Conservation (phyloP, 2,329 filamentous ascomycete genomes). For the Teratosphaeria zuluensis region DNA sequence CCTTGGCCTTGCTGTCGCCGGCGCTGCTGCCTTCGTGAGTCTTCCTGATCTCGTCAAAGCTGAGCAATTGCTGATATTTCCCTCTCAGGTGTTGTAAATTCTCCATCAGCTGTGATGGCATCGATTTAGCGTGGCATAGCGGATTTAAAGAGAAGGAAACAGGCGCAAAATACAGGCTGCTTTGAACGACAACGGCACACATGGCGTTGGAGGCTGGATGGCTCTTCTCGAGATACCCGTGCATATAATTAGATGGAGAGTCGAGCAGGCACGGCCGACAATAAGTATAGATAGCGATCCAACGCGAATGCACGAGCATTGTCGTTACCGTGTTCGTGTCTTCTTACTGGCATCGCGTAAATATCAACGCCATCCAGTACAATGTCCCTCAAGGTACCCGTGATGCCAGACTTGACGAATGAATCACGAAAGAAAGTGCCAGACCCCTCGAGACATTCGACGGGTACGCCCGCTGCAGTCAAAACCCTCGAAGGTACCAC, state of each 20-base stretch:
- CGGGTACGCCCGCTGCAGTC: neutral
- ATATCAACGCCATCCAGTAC: neutral
- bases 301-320: neutral
- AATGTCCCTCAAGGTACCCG: too few relatives aligned
- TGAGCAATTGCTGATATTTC: neutral
- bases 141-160: neutral
- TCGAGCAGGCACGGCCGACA: neutral
- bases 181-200: neutral
- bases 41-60: neutral
- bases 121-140: neutral
- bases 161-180: neutral
- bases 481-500: neutral
- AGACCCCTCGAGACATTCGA: neutral
- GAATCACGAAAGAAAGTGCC: neutral
- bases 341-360: neutral
- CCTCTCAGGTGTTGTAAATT: neutral
- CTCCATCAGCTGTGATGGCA: neutral
- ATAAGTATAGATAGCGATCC: neutral
- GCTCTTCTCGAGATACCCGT: neutral
- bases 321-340: neutral
- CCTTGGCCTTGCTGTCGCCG: neutral
- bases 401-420: too few relatives aligned
- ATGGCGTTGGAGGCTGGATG: neutral
- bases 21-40: neutral
- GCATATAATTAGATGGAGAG: neutral